Evolutionary conservation across 164 flowering plant species (phyloP).

Genomic region (Cinnamomum chago): DNA sequence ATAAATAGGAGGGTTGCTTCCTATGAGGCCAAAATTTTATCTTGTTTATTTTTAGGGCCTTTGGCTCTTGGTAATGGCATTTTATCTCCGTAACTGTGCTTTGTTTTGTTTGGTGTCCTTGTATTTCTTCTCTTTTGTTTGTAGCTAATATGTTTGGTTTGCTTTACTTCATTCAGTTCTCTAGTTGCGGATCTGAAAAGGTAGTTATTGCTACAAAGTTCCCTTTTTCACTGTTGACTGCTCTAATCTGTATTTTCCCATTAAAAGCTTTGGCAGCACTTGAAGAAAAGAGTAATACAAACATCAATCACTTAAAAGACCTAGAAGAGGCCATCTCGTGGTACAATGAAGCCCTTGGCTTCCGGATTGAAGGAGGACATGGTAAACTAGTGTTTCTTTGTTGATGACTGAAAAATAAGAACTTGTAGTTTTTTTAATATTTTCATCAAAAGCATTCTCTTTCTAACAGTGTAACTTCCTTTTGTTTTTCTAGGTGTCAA

Average conservation of each 20-base stretch:
- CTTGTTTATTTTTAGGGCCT: no score
- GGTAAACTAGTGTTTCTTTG: slow-evolving; percentile 39
- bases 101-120: neutral
- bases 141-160: neutral
- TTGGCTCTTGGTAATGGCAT: no score
- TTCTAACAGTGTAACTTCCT: slow-evolving; percentile 1
- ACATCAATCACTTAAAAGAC: slow-evolving; percentile 32
- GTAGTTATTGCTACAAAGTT: neutral
- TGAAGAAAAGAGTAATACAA: slow-evolving; percentile 38
- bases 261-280: slow-evolving; percentile 37
- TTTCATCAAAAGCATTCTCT: neutral
- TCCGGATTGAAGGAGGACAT: slow-evolving; percentile 70
- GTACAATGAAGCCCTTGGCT: slow-evolving; percentile 85
- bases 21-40: no score
- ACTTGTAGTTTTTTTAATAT: neutral
- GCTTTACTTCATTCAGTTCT: neutral
- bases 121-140: no score
- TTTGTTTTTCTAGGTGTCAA: slow-evolving; percentile 52
- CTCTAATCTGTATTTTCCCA: neutral
- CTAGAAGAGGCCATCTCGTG: slow-evolving; percentile 68
- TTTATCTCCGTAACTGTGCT: neutral
- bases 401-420: neutral
- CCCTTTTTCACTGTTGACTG: neutral
- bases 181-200: neutral
- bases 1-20: no score